Evolutionary conservation across 352 stramenopile species (phyloP).

Genomic region (Phytophthora brassicae): DNA sequence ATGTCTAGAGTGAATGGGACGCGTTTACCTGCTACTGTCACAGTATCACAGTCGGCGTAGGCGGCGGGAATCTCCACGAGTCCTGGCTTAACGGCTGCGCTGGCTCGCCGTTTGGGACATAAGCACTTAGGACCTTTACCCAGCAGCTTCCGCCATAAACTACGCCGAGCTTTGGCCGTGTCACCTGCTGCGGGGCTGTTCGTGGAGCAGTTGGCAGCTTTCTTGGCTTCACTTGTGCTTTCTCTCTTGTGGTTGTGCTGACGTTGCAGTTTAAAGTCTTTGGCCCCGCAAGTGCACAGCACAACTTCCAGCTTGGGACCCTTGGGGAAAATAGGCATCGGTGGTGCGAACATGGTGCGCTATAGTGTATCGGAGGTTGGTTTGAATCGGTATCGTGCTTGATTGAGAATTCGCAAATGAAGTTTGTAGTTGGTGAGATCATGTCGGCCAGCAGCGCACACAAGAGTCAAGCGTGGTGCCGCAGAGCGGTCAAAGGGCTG

Average conservation of each 20-base stretch:
- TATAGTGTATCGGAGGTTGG: neutral
- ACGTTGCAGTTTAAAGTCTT: conserved; percentile 22
- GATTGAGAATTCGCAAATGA: conserved; percentile 22
- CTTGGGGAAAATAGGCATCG: conserved; percentile 16
- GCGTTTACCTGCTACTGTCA: conserved; percentile 45
- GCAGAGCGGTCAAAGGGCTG: neutral
- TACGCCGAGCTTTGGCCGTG: conserved; percentile 18
- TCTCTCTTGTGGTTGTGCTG: conserved; percentile 10
- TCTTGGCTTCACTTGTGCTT: conserved; percentile 19
- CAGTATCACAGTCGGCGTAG: conserved; percentile 37
- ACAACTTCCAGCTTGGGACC: conserved; percentile 14
- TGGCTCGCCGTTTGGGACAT: conserved; percentile 22
- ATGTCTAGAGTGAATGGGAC: conserved; percentile 50
- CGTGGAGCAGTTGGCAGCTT: conserved; percentile 22
- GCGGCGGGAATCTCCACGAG: conserved; percentile 36
- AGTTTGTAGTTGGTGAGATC: conserved; percentile 1
- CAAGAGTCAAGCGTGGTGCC: conserved; percentile 14
- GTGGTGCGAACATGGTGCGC: conserved; percentile 15
- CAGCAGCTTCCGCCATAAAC: conserved; percentile 49
- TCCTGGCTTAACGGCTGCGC: conserved; percentile 4
- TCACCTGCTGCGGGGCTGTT: neutral
- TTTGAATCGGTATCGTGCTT: neutral
- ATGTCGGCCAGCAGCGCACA: conserved; percentile 5
- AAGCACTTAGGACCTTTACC: conserved; percentile 52
- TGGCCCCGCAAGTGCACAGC: conserved; percentile 21